Evolutionary conservation across 2,329 filamentous ascomycete species (phyloP), one percentile per base, ranked within the genome.

Genomic region (Sclerotiophoma versabilis): DNA sequence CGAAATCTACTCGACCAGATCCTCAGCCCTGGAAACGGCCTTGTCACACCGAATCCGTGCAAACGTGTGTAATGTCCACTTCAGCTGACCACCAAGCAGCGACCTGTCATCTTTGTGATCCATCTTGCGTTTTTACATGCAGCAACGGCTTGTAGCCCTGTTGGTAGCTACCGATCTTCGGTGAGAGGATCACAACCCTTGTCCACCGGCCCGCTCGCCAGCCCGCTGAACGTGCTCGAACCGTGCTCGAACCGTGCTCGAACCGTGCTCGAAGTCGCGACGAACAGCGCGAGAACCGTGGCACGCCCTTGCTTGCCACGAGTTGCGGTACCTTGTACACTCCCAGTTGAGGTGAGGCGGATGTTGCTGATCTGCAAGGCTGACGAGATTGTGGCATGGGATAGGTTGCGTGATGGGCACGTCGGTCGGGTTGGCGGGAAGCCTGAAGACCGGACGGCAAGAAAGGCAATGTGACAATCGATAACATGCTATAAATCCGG

Each of bases 131-230:
- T 46, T 42, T 49, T 39, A 8, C 46, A n/a, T 54, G 51, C 51
- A 54, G 4, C 10, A 14, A 49, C 51, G 61, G 59, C 54, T 37
- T 34, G 49, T 22, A 33, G 52, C 36, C 25, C 37, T 48, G 52
- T 62, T 50, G 58, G 57, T 49, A 57, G 54, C 54, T 57, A 49
- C 59, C 34, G 59, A 62, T 64, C 61, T 41, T 53, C 59, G 42
- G 36, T 14, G 26, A 12, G 30, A 56, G 54, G 59, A 60, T 54
- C 20, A 19, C 14, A 1, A 60, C 36, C 61, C 59, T 49, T 50
- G 59, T 38, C 22, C 15, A 15, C 50, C 57, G 59, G 59, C 42
- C 59, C 59, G 59, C 53, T 47, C 41, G 57, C 38, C 56, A 54
- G 54, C 45, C 38, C 45, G 45, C 45, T 39, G 22, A 30, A 29